Base-by-base conservation (phyloP, 352 stramenopile species). In the Phytophthora fragariae region DNA sequence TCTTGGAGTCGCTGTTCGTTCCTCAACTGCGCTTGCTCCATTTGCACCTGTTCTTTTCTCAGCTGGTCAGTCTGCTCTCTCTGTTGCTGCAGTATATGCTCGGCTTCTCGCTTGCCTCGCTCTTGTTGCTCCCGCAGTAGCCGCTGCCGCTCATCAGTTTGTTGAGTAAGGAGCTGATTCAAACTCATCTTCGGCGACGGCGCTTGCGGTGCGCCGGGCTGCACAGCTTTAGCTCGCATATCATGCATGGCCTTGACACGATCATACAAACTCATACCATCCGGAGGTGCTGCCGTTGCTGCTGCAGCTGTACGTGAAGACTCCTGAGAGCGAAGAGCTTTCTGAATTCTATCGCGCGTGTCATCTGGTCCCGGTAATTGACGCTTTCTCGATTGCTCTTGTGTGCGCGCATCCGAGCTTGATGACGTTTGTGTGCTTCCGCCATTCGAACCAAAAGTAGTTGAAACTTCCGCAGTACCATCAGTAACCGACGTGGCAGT, bases 221-320 rank as follows among this genome's bases (percentile, higher is more conserved):
- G 47, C 35, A 62, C 44, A 29, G 55, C 62, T 68, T 59, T 72
- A 52, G 49, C 65, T 71, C 62, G 70, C 58, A 75, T 54, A 44
- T 86, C 81, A 50, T 86, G 80, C 80, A 86, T 81, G 33, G 70
- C 67, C 37, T 80, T 74, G 4, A 91, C 73, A 47, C 70, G 68
- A 44, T 89, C 83, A 66, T 88, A 84, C 7, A 89, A 52, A 71
- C 64, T 85, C 69, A 80, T 77, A 14, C 75, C 69, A 29, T 83
- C 70, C 17, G 33, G 64, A 12, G 64, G 12, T 67, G 57, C 12
- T 58, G 52, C 8, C 6, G 15, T 17, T 55, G 49, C 21, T 62
- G 29, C 59, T 60, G 37, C 64, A 60, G 31, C 58, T 6, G 56
- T 49, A n/a, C 21, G 57, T 53, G 47, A 64, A 53, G 37, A 27